Conservation (phyloP, 352 stramenopile species). For the Globisporangium iwayamae region DNA sequence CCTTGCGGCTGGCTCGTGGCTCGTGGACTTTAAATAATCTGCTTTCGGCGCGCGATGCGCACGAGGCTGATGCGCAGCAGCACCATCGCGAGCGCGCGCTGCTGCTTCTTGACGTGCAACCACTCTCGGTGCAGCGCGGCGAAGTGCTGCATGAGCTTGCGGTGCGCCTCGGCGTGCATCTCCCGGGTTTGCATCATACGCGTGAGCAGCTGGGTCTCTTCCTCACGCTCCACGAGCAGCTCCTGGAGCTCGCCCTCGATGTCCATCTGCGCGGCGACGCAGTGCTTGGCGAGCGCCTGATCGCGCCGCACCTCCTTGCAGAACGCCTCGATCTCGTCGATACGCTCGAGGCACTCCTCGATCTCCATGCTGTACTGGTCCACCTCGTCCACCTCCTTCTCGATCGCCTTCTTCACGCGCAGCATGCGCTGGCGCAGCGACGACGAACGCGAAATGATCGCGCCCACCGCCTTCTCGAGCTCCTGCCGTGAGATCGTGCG, state of each 20-base stretch:
- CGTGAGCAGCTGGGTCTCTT: conserved; percentile 21
- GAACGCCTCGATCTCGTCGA: conserved; percentile 20
- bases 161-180: conserved; percentile 20
- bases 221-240: conserved; percentile 17
- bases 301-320: conserved; percentile 16
- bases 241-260: conserved; percentile 20
- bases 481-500: conserved; percentile 20
- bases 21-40: conserved; percentile 10
- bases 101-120: conserved; percentile 22
- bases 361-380: conserved; percentile 20
- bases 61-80: conserved; percentile 21
- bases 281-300: conserved; percentile 17
- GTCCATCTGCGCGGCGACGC: conserved; percentile 12
- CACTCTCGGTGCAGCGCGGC: conserved; percentile 18
- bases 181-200: conserved; percentile 23
- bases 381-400: conserved; percentile 21
- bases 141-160: conserved; percentile 23
- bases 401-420: conserved; percentile 20
- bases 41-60: conserved; percentile 18
- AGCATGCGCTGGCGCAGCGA: conserved; percentile 21
- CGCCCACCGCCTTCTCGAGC: conserved; percentile 18
- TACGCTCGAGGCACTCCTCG: conserved; percentile 20
- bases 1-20: background rate
- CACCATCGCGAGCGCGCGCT: conserved; percentile 21
- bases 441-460: conserved; percentile 22